A percentile compares a stretch with the other conserved stretches of the same genome.
These are phyloP conservation scores for Neurospora hispaniola DNA, from an alignment of 495 filamentous ascomycete genomes.

Conservation along the genomic window DNA sequence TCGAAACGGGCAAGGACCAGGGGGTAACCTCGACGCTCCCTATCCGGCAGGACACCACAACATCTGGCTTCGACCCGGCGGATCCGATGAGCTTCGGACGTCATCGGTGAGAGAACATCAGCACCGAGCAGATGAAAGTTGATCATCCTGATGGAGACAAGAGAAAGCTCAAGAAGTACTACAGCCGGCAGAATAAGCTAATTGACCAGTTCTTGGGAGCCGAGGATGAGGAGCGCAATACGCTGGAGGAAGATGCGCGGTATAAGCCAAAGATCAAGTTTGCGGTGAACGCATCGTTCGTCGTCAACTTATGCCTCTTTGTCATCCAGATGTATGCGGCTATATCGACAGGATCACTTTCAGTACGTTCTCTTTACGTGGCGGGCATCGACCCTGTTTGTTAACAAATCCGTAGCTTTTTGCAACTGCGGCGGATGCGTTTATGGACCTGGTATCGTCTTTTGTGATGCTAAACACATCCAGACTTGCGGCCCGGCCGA, in stretches of 20 bases:
- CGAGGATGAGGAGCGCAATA: conserved; percentile 39
- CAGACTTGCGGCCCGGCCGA: conserved; percentile 38
- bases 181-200: conserved; percentile 42
- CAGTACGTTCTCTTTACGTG: conserved; percentile 20
- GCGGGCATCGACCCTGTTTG: not conserved
- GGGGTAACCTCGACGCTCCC: not conserved
- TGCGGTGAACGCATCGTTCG: conserved; percentile 43
- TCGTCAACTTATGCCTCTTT: conserved; percentile 44
- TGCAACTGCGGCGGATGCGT: conserved; percentile 47
- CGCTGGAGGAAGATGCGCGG: conserved; percentile 35
- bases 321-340: conserved; percentile 50
- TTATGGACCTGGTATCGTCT: conserved; percentile 50
- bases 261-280: conserved; percentile 46
- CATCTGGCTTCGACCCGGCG: conserved; percentile 7
- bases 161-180: conserved; percentile 40
- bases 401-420: conserved; percentile 31
- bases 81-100: conserved; percentile 34
- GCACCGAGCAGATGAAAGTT: conserved; percentile 29
- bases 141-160: conserved; percentile 36
- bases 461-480: conserved; percentile 46
- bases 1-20: not conserved
- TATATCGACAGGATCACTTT: conserved; percentile 43
- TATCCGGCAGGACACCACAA: conserved; percentile 7
- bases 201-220: conserved; percentile 46
- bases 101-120: conserved; percentile 32